Percentiles rank a stretch among this genome's conserved stretches.
These are phyloP conservation scores for Boletellus sp. DNA, from an alignment of 768 basidiomycete genomes.

Conservation along the genomic window DNA sequence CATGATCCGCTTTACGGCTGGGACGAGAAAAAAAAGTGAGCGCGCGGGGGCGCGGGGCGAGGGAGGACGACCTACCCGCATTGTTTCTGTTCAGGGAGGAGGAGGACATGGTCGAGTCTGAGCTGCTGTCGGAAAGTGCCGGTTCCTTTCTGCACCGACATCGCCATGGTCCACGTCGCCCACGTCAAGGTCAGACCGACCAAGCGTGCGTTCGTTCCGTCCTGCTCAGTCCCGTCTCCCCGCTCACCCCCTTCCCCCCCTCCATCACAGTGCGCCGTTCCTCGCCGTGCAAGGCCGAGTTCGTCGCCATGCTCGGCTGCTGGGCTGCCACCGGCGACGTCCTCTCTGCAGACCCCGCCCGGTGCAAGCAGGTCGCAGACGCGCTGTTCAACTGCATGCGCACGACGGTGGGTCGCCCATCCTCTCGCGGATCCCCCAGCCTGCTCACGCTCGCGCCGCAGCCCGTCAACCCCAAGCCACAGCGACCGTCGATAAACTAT, in stretches of 20 bases:
- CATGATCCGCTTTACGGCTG: conserved; percentile 95
- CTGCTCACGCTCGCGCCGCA: conserved; percentile 28
- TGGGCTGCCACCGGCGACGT: conserved; percentile 76
- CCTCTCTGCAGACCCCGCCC: conserved; percentile 39
- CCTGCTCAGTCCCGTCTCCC: background rate
- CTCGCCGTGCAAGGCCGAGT: conserved; percentile 40
- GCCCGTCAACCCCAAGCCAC: conserved; percentile 66
- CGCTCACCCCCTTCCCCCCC: background rate
- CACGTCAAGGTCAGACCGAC: conserved; percentile 77
- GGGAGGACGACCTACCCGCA: conserved; percentile 52
- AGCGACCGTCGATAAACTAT: conserved; percentile 82
- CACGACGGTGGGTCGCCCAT: conserved; percentile 58
- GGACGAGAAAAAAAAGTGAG: background rate
- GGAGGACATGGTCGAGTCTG: conserved; percentile 12
- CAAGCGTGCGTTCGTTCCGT: conserved; percentile 49
- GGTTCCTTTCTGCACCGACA: background rate
- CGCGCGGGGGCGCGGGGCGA: background rate
- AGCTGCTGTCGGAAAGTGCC: conserved; percentile 11
- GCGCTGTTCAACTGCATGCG: conserved; percentile 79
- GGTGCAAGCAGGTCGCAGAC: conserved; percentile 59
- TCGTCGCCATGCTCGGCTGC: conserved; percentile 78
- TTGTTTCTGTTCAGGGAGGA: conserved; percentile 83
- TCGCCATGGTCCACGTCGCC: conserved; percentile 60
- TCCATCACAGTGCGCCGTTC: conserved; percentile 13
- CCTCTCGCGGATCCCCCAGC: background rate